Percentiles rank a stretch among this genome's conserved stretches.
These are phyloP conservation scores for Cryptosporidium viatorum DNA, from an alignment of 169 alveolate species.

Conservation along the genomic window DNA sequence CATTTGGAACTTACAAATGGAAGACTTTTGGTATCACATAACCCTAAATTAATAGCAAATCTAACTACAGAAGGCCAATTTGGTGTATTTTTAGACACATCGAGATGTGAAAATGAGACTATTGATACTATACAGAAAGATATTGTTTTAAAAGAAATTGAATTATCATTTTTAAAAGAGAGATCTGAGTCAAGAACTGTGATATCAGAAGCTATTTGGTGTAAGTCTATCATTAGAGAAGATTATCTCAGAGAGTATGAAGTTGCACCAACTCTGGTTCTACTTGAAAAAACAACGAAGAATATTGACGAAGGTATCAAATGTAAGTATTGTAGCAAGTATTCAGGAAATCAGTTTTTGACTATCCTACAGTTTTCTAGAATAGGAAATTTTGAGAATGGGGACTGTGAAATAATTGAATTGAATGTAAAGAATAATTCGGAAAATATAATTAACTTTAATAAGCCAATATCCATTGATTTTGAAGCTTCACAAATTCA, in stretches of 20 bases:
- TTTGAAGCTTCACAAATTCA: neutral
- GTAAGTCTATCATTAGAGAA: conserved; percentile 15
- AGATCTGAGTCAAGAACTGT: neutral
- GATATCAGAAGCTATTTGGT: conserved; percentile 50
- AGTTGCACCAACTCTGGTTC: conserved; percentile 15
- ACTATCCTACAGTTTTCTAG: conserved; percentile 45
- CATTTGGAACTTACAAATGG: conserved; percentile 9
- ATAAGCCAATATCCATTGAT: conserved; percentile 10
- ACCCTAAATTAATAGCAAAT: conserved; percentile 27
- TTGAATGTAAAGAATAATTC: neutral
- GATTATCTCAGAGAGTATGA: conserved; percentile 1
- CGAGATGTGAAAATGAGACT: neutral
- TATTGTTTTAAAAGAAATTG: conserved; percentile 1
- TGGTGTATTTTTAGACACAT: neutral
- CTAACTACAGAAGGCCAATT: conserved; percentile 20
- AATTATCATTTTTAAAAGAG: neutral
- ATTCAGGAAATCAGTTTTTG: conserved; percentile 11
- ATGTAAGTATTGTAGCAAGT: conserved; percentile 11
- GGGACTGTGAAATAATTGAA: conserved; percentile 2
- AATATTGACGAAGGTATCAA: neutral
- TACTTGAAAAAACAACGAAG: conserved; percentile 10
- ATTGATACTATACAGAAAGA: neutral
- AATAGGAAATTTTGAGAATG: conserved; percentile 7
- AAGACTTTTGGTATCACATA: conserved; percentile 36
- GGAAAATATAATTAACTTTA: neutral